These are phyloP conservation scores for Fraxinus xanthoxyloides DNA, from an alignment of 305 asterid species.

Conservation along the genomic window DNA sequence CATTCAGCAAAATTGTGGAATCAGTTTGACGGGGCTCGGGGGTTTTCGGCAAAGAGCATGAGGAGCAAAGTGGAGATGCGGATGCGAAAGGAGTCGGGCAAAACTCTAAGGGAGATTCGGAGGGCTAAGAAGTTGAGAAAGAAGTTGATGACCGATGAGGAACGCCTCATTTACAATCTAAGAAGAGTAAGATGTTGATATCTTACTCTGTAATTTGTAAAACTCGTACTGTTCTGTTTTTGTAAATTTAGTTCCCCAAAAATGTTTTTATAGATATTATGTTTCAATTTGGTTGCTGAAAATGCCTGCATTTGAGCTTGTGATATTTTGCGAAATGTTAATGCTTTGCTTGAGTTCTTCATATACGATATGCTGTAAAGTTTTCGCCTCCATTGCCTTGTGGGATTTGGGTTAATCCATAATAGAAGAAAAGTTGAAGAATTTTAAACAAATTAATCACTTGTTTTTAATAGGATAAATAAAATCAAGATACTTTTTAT, in stretches of 20 bases:
- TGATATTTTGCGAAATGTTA: neutral
- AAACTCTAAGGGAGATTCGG: slow-evolving; percentile 76
- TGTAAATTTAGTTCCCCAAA: neutral
- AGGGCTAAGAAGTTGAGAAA: slow-evolving; percentile 76
- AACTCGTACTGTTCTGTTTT: neutral
- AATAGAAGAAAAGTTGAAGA: neutral
- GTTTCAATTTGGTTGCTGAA: neutral
- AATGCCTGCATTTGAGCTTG: neutral
- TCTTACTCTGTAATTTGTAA: neutral
- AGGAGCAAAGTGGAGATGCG: slow-evolving; percentile 92
- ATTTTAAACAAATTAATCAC: neutral
- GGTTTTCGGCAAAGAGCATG: slow-evolving; percentile 80
- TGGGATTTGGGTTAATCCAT: neutral
- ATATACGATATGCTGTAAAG: neutral
- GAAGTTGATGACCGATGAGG: slow-evolving; percentile 95
- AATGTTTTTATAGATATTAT: neutral
- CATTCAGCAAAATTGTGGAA: slow-evolving; percentile 32
- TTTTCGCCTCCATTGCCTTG: neutral
- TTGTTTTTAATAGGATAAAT: neutral
- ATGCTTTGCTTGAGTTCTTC: neutral
- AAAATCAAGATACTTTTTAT: neutral
- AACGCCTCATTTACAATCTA: slow-evolving; percentile 81
- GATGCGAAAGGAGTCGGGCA: slow-evolving; percentile 87
- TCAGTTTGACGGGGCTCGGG: slow-evolving; percentile 49
- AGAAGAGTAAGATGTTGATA: slow-evolving; percentile 56